Percentiles rank a stretch among this genome's conserved stretches.
These are phyloP conservation scores for Candida odintsovae DNA, from an alignment of 805 yeast species.

Conservation along the genomic window DNA sequence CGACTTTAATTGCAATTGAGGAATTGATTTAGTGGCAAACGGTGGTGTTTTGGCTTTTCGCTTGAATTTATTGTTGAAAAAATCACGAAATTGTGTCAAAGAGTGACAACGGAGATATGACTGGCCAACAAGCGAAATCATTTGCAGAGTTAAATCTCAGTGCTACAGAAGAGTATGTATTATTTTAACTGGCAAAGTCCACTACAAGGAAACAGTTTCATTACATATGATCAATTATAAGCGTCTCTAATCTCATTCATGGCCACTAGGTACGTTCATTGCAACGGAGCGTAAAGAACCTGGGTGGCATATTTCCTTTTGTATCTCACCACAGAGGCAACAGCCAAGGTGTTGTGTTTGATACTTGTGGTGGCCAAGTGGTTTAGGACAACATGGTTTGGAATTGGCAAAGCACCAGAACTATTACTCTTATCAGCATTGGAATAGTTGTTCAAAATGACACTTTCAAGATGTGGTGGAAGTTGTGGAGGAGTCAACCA, in stretches of 20 bases:
- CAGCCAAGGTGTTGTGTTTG: conserved; percentile 89
- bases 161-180: too few species aligned
- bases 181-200: too few species aligned
- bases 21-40: not conserved
- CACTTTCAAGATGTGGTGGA: conserved; percentile 95
- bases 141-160: too few species aligned
- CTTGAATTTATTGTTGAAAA: not conserved
- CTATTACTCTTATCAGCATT: conserved; percentile 66
- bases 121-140: too few species aligned
- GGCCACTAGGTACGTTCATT: conserved; percentile 23
- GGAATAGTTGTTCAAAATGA: conserved; percentile 72
- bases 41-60: not conserved
- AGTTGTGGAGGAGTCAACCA: conserved; percentile 88
- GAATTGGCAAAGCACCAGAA: conserved; percentile 85
- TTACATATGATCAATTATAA: not conserved
- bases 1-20: not conserved
- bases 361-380: conserved; percentile 95
- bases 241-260: not conserved
- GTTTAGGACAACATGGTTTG: conserved; percentile 90
- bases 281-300: conserved; percentile 83
- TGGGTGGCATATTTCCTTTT: conserved; percentile 87
- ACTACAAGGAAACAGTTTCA: too few species aligned
- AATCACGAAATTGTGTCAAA: too few species aligned
- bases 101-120: too few species aligned
- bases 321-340: conserved; percentile 86